Conservation (phyloP, 345 rosid genomes). For the Mercurialis annua region DNA sequence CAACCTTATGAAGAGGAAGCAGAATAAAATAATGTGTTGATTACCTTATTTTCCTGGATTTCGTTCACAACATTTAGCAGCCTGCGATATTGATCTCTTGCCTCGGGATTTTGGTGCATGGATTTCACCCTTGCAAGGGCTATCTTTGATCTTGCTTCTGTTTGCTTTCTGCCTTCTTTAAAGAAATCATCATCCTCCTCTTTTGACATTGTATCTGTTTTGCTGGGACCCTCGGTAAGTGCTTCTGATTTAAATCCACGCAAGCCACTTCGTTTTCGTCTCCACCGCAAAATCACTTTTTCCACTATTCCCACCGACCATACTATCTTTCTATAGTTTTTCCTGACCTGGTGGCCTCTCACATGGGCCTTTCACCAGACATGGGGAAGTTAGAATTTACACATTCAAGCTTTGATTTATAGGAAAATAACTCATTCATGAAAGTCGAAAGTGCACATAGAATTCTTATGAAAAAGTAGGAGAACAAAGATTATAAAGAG, state of each 20-base stretch:
- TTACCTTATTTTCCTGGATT: conserved; percentile 81
- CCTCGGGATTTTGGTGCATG: conserved; percentile 87
- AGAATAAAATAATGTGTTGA: neutral
- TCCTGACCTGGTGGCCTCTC: conserved; percentile 91
- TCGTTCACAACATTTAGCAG: conserved; percentile 68
- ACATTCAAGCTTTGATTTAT: conserved; percentile 3
- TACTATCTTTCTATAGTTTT: conserved; percentile 64
- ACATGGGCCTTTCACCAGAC: conserved; percentile 71
- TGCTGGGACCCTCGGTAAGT: conserved; percentile 38
- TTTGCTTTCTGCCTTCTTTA: conserved; percentile 81
- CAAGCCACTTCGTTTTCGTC: conserved; percentile 81
- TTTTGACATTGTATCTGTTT: conserved; percentile 35
- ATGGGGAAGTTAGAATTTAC: conserved; percentile 12
- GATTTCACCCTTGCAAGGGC: conserved; percentile 89
- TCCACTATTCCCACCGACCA: conserved; percentile 95
- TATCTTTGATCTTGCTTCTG: conserved; percentile 75
- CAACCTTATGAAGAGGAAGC: neutral
- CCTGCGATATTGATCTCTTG: conserved; percentile 82
- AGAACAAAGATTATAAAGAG: neutral
- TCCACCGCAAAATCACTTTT: conserved; percentile 92
- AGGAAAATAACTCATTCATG: neutral
- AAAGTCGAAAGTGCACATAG: neutral
- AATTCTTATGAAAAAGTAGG: neutral
- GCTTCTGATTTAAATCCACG: conserved; percentile 78
- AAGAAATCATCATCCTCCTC: conserved; percentile 83